phyloP scores from a whole-genome alignment of 106 monocot species.

The Apostasia shenzhenica region DNA sequence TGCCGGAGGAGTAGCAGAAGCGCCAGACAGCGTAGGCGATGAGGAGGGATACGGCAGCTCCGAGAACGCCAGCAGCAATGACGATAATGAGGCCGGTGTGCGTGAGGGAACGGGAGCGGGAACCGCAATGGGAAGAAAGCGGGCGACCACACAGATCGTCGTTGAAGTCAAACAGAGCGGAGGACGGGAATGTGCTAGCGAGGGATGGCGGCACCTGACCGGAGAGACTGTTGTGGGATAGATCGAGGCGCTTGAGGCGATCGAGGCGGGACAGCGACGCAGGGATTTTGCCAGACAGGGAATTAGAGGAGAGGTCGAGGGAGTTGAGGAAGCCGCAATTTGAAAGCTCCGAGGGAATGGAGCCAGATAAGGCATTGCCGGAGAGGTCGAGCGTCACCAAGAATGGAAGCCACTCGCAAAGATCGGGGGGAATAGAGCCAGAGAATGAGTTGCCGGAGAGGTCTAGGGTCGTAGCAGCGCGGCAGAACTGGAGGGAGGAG shows the following conservation, averaged over 20 bases:
- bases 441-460: conserved; percentile 7
- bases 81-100: conserved; percentile 28
- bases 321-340: conserved; percentile 16
- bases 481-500: conserved; percentile 34
- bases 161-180: conserved; percentile 24
- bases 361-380: conserved; percentile 32
- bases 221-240: conserved; percentile 17
- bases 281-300: conserved; percentile 19
- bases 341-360: conserved; percentile 31
- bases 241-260: conserved; percentile 12
- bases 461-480: conserved; percentile 13
- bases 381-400: conserved; percentile 27
- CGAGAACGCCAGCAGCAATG: conserved; percentile 52
- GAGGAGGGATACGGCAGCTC: conserved; percentile 31
- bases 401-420: conserved; percentile 49
- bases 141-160: conserved; percentile 31
- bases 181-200: not conserved
- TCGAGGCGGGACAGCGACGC: conserved; percentile 11
- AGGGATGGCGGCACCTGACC: conserved; percentile 15
- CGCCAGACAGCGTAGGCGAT: conserved; percentile 38
- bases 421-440: conserved; percentile 31
- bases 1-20: conserved; percentile 19
- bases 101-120: conserved; percentile 3
- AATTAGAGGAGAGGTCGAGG: conserved; percentile 16
- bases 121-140: conserved; percentile 14